These are phyloP conservation scores for Lipomyces chichibuensis DNA, from an alignment of 805 yeast species.

Conservation along the genomic window DNA sequence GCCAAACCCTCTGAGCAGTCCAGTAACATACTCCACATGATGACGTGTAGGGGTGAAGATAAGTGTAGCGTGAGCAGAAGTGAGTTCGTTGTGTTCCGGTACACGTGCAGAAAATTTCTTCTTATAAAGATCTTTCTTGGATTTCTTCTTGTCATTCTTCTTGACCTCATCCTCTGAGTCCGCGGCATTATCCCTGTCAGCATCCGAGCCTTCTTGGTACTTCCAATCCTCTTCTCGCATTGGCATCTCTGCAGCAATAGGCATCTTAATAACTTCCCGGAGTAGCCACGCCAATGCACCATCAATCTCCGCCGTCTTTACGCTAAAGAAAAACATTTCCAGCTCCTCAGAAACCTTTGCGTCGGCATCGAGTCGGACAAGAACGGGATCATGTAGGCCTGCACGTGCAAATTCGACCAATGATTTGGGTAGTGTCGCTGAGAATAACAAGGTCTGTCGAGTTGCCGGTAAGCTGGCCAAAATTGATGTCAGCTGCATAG, in stretches of 20 bases:
- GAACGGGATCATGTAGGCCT: conserved; percentile 87
- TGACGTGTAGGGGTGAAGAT: conserved; percentile 96
- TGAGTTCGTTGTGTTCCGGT: conserved; percentile 81
- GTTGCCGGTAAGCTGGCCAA: conserved; percentile 77
- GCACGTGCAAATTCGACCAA: conserved; percentile 97
- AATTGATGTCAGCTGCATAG: conserved; percentile 88
- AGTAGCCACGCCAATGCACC: conserved; percentile 77
- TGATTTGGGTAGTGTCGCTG: conserved; percentile 92
- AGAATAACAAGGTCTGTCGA: conserved; percentile 86
- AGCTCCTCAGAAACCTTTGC: conserved; percentile 85
- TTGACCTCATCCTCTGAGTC: conserved; percentile 43
- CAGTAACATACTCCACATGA: conserved; percentile 89
- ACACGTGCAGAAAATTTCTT: conserved; percentile 49
- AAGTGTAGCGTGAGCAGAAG: conserved; percentile 84
- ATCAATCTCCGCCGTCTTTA: conserved; percentile 85
- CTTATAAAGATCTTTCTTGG: background rate
- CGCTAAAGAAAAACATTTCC: conserved; percentile 83
- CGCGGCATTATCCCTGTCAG: conserved; percentile 53
- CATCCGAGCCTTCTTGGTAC: conserved; percentile 44
- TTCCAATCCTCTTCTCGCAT: conserved; percentile 55
- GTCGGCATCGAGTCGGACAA: conserved; percentile 92
- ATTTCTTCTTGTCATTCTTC: conserved; percentile 32
- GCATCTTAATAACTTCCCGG: conserved; percentile 83
- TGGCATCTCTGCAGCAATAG: conserved; percentile 61
- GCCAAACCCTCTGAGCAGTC: conserved; percentile 72